Evolutionary conservation across 192 early-diverging fungal genomes (phyloP), one percentile per base, ranked within the genome.

Genomic region (Linderina pennispora): DNA sequence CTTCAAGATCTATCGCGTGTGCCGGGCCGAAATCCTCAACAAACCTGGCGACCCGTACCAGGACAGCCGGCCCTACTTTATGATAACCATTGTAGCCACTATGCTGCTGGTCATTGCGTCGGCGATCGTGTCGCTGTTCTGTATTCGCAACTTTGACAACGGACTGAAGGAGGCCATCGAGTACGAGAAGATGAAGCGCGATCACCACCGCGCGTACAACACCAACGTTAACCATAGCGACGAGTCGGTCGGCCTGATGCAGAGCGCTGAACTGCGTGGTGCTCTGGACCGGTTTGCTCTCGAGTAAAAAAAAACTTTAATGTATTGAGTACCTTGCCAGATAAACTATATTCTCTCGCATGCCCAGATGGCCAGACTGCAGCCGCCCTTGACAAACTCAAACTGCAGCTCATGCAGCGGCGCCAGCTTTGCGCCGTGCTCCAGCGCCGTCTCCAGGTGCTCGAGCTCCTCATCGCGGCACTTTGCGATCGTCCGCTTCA

Each of bases 381-480:
- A 98, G 2, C 94, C 94, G 49, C 81, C 75, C 56, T 83, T 80
- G 53, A 98, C 93, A 3, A 85, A 73, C 37, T 80, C 68, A 43
- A 80, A 83, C 34, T 95, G 77, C 7, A 77, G 60, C 36, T 71
- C 63, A 50, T 95, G 80, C 31, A 84, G 73, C 11, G 91, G 89
- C 8, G 94, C 94, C 78, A 86, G 46, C n/a, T 57, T 56, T 9
- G 92, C 84, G 36, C 92, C 88, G 43, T 91, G 77, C 24, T 88
- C 85, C 1, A 98, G 74, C 10, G 95, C 92, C 22, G 85, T 88
- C 62, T 91, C 86, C 42, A 88, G 54, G 62, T 98, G 93, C 54
- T 96, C 92, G 18, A 98, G 79, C 64, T 98, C 95, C 50, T 96
- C 92, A 55, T 98, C 95, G 4, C 93, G 70, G 44, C 92, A 94